Evolutionary conservation across 805 yeast species (phyloP).

Genomic region (Maudiozyma bulderi): DNA sequence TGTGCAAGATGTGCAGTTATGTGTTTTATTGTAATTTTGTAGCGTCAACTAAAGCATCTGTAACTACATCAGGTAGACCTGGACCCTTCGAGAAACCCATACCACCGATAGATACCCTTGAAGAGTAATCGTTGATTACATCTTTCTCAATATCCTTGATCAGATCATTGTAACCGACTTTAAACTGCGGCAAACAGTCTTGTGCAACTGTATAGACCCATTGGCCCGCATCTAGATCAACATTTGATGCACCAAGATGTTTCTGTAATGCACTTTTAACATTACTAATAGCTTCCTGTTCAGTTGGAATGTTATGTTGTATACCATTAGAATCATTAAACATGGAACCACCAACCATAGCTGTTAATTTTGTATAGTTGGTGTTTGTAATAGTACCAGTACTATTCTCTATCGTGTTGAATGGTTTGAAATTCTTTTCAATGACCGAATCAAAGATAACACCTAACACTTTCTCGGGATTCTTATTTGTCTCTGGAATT

Average conservation of each 20-base stretch:
- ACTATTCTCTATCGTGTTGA: slow-evolving; percentile 10
- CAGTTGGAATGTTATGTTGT: slow-evolving; percentile 8
- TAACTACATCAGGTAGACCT: slow-evolving; percentile 83
- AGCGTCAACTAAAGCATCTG: slow-evolving; percentile 54
- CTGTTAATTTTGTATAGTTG: slow-evolving; percentile 62
- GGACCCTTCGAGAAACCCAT: slow-evolving; percentile 72
- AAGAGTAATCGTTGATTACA: slow-evolving; percentile 30
- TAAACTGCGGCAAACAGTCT: slow-evolving; percentile 71
- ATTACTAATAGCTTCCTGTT: slow-evolving; percentile 12
- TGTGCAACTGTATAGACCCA: slow-evolving; percentile 36
- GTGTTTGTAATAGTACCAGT: background rate
- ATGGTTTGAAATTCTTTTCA: slow-evolving; percentile 42
- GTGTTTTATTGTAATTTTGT: slow-evolving; percentile 3
- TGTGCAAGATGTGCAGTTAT: too few species aligned
- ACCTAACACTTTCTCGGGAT: slow-evolving; percentile 60
- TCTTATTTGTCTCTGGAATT: slow-evolving; percentile 47
- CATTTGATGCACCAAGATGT: slow-evolving; percentile 31
- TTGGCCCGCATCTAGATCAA: slow-evolving; percentile 20
- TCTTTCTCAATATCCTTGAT: slow-evolving; percentile 29
- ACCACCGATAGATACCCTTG: slow-evolving; percentile 56
- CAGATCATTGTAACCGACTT: slow-evolving; percentile 53
- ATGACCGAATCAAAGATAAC: slow-evolving; percentile 86
- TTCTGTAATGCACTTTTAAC: slow-evolving; percentile 33
- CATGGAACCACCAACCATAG: slow-evolving; percentile 84
- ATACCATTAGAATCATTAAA: slow-evolving; percentile 28